A percentile compares a stretch with the other conserved stretches of the same genome.
Evolutionary conservation across 345 rosid species (phyloP).

Genomic region (Melaleuca quinquenervia): DNA sequence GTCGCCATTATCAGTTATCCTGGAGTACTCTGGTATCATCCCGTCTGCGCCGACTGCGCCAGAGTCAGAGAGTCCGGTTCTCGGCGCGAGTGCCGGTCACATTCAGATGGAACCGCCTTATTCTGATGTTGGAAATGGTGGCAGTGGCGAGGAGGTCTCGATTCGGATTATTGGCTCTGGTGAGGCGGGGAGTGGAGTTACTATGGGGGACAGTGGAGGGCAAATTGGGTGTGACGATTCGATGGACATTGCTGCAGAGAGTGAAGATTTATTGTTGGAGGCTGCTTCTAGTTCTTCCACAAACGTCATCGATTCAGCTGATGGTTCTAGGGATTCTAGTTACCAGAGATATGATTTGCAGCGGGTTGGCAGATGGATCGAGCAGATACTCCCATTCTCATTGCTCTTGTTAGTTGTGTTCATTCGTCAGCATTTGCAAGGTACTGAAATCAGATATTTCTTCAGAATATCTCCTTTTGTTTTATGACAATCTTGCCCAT

Average conservation of each 20-base stretch:
- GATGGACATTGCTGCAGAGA: slow-evolving; percentile 1
- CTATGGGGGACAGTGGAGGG: background rate
- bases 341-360: slow-evolving; percentile 46
- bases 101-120: slow-evolving; percentile 3
- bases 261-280: slow-evolving; percentile 3
- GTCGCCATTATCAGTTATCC: slow-evolving; percentile 17
- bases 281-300: slow-evolving; percentile 2
- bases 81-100: background rate
- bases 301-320: slow-evolving; percentile 2
- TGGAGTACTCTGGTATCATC: slow-evolving; percentile 23
- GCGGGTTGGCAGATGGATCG: slow-evolving; percentile 41
- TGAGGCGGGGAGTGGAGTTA: background rate
- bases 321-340: slow-evolving; percentile 12
- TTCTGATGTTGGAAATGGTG: background rate
- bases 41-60: background rate
- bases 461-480: background rate
- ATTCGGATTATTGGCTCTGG: slow-evolving; percentile 27
- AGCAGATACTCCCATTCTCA: slow-evolving; percentile 47
- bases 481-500: background rate
- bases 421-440: slow-evolving; percentile 59
- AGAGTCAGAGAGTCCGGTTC: background rate
- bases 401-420: slow-evolving; percentile 42
- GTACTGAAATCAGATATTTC: slow-evolving; percentile 8
- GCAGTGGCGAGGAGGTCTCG: slow-evolving; percentile 22
- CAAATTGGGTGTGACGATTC: background rate